Evolutionary conservation across 306 rosid genomes (phyloP), one percentile per base, ranked within the genome.

Genomic region (Glycine latifolia): DNA sequence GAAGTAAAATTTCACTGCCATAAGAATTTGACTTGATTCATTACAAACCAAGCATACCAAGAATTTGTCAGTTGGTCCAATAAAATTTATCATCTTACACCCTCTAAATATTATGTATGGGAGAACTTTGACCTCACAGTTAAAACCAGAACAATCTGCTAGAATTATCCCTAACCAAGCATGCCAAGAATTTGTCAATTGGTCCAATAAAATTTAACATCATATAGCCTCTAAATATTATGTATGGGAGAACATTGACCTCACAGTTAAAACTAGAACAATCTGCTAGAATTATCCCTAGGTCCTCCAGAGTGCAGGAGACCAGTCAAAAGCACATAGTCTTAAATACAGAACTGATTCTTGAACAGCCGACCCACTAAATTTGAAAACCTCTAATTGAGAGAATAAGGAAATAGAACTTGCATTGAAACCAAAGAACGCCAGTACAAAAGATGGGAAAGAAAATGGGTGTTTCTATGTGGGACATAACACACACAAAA

Each of bases 191-290:
- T 26, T 46, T 55, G 67, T 43, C 77, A 17, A 39, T 16, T 8
- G 65, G 49, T 82, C 82, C 59, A 75, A 78, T 7, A 10, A 71
- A 68, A 53, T 53, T 67, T 82, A 79, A 49, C 66, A 69, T 69
- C 50, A 47, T 46, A 68, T 53, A 26, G 75, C 62, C 31, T 78
- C 65, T 37, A 20, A 49, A 9, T 79, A 33, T 52, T 75, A 16
- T 68, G 49, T 4, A 47, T 0, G 69, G 60, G 78, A 58, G 11
- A 50, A 61, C 39, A 46, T 73, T 78, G 72, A 33, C 44, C 37
- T 10, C 31, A 26, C 31, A 69, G 50, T 63, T 26, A 73, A 54
- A 31, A 61, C 13, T 47, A 55, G 14, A 41, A 81, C 55, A 8
- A 50, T 37, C 12, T 41, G 53, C 2, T 43, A 67, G 48, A 9